A percentile compares a stretch with the other conserved stretches of the same genome.
Conservation (phyloP, 1,139 yeast species). For the Suhomyces terraborum region DNA sequence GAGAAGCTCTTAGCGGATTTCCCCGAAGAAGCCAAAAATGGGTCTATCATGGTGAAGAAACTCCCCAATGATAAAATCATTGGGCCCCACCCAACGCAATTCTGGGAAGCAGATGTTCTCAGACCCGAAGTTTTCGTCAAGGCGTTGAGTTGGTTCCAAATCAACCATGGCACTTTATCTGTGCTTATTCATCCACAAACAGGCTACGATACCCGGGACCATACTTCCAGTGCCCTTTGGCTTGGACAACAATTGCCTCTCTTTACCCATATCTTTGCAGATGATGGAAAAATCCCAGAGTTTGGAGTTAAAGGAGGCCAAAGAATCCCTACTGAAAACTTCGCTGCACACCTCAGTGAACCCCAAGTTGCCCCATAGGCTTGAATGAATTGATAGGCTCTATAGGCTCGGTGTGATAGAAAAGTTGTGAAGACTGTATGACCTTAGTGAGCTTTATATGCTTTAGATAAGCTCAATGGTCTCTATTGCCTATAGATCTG, state of each 20-base stretch:
- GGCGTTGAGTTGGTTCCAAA: conserved; percentile 35
- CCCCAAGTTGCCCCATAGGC: background rate
- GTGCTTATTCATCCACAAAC: conserved; percentile 39
- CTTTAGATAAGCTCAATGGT: too few relatives aligned
- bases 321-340: conserved; percentile 21
- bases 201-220: conserved; percentile 32
- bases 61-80: conserved; percentile 29
- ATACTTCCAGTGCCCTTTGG: conserved; percentile 35
- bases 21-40: conserved; percentile 26
- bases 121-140: conserved; percentile 33
- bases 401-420: too few relatives aligned
- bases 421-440: too few relatives aligned
- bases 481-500: too few relatives aligned
- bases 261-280: conserved; percentile 22
- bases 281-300: conserved; percentile 24
- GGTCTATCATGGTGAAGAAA: conserved; percentile 34
- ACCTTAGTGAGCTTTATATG: too few relatives aligned
- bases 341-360: conserved; percentile 13
- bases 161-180: conserved; percentile 32
- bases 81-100: conserved; percentile 37
- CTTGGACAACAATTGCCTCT: conserved; percentile 30
- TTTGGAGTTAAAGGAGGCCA: conserved; percentile 31
- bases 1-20: conserved; percentile 29
- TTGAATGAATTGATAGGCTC: too few relatives aligned
- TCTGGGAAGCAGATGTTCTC: conserved; percentile 39